phyloP scores from a whole-genome alignment of 331 rosid species.

The Prunus yedoensis region DNA sequence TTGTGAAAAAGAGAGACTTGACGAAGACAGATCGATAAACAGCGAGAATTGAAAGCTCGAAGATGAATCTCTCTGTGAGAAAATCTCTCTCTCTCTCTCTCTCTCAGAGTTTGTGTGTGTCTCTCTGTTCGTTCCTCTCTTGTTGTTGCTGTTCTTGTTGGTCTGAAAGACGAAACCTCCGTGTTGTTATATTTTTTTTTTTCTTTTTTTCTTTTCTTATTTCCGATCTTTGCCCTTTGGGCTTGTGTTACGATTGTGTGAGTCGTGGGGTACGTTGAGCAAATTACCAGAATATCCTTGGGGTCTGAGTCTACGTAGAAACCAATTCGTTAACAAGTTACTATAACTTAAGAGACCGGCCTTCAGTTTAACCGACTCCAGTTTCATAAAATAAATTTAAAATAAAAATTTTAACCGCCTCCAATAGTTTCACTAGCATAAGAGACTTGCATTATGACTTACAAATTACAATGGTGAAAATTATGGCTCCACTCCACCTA shows the following conservation, averaged over 20 bases:
- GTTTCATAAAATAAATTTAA: too few species aligned
- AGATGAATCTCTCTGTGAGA: slow-evolving; percentile 16
- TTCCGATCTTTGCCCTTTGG: slow-evolving; percentile 16
- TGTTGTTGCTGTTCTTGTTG: slow-evolving; percentile 40
- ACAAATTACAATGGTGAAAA: too few species aligned
- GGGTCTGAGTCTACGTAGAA: not conserved
- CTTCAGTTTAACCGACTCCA: too few species aligned
- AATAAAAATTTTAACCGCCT: too few species aligned
- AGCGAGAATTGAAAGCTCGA: slow-evolving; percentile 4
- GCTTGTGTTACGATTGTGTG: slow-evolving; percentile 2
- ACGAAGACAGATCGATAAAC: slow-evolving; percentile 48
- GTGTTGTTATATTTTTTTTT: slow-evolving; percentile 2
- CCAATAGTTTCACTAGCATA: too few species aligned
- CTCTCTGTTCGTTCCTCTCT: slow-evolving; percentile 32
- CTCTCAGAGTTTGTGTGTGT: not conserved
- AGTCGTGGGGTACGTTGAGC: not conserved
- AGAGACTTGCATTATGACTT: too few species aligned
- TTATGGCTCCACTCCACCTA: too few species aligned
- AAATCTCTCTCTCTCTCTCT: slow-evolving; percentile 11
- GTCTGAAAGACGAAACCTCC: slow-evolving; percentile 50
- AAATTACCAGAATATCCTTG: slow-evolving; percentile 33
- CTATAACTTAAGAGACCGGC: too few species aligned
- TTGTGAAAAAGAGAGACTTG: slow-evolving; percentile 17
- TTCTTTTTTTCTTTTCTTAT: not conserved
- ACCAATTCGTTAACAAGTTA: not conserved